Percentiles rank a stretch among this genome's conserved stretches.
These are phyloP conservation scores for Puccinia polysora DNA, from an alignment of 1,284 basidiomycete genomes.

Conservation along the genomic window DNA sequence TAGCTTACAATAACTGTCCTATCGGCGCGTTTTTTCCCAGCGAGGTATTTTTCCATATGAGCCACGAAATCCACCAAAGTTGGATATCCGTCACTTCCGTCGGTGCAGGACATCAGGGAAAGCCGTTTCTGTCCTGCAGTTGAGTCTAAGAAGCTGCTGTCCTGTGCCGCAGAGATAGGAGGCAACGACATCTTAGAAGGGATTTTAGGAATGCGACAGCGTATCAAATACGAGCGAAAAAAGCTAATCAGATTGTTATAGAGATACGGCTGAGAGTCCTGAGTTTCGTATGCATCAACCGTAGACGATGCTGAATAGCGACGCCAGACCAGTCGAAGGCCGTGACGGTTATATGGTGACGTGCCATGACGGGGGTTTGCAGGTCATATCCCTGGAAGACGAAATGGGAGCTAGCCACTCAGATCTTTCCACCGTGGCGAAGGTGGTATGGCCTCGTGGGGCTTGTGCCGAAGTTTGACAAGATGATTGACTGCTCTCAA, in stretches of 20 bases:
- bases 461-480: not conserved
- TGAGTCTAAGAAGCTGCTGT: not conserved
- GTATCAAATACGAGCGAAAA: too few relatives aligned
- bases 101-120: slow-evolving; percentile 8
- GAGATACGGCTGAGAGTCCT: too few relatives aligned
- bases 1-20: slow-evolving; percentile 23
- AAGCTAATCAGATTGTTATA: not conserved
- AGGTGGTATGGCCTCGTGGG: not conserved
- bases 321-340: too few relatives aligned
- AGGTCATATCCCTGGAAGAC: not conserved
- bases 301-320: too few relatives aligned
- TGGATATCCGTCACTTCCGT: slow-evolving; percentile 30
- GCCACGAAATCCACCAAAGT: slow-evolving; percentile 22
- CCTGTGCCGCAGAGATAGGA: not conserved
- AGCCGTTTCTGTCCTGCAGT: not conserved
- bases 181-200: not conserved
- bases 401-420: too few relatives aligned
- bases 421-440: not conserved
- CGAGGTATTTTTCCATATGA: slow-evolving; percentile 27
- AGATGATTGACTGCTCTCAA: not conserved
- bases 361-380: not conserved
- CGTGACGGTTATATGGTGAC: slow-evolving; percentile 16
- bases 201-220: not conserved
- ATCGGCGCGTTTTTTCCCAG: slow-evolving; percentile 28
- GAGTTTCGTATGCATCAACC: too few relatives aligned